Base-by-base conservation (phyloP, 23 red algal genomes). In the Pyropia yezoensis region DNA sequence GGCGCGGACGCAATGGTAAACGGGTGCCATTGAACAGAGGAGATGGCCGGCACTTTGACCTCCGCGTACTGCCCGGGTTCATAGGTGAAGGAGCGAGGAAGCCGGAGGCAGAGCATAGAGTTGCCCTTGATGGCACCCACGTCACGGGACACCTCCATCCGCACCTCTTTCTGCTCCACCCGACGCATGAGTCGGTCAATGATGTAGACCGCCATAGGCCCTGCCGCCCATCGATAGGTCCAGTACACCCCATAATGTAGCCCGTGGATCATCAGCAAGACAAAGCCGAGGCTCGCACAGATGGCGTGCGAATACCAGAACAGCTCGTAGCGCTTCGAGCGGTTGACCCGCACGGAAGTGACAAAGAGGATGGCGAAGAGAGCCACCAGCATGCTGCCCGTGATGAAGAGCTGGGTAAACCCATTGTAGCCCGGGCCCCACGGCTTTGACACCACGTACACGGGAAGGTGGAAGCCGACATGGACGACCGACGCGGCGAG, bases 11-110 rank as follows among this genome's bases (percentile, higher is more conserved):
- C 79, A 50, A 85, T 83, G 12, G 78, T 85, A 56, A 93, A 80
- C 3, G 88, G 88, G 71, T 93, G 88, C 80, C 81, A 93, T 63
- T 93, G 65, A 16, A 84, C 17, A 0, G 57, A 47, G 47, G 65
- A 77, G 50, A 93, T 71, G 18, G 57, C 54, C 53, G 88, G 88
- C 26, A 93, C 66, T 63, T 85, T 84, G 69, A 93, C 77, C 34
- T 93, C 75, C 32, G 71, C 77, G 53, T 84, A 93, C 70, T 93
- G 88, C 16, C 88, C 88, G 1, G 88, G 57, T 24, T 76, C 63
- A 32, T 76, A 87, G 18, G 58, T 69, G 34, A 87, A 87, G 63
- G 82, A 69, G 5, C 82, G 59, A 25, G 82, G 82, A 17, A 87
- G 52, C 54, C 82, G 70, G 0, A 87, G 72, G 62, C 82, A 77